phyloP scores from a whole-genome alignment of 352 stramenopile species.

The Pseudoperonospora humuli region DNA sequence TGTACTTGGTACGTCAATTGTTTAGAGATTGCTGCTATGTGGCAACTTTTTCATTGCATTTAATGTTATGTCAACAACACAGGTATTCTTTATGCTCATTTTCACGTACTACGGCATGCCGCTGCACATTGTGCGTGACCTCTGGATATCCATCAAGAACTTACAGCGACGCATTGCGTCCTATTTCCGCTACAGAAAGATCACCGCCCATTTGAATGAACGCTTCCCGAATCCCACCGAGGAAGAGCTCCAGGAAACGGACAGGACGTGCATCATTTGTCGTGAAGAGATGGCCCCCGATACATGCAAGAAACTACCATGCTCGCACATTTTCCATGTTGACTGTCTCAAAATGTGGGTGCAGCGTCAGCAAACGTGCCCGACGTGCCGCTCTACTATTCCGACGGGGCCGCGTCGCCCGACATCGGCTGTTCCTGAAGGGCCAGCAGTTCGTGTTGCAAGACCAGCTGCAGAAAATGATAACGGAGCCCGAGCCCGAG shows the following conservation, averaged over 20 bases:
- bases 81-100: conserved; percentile 96
- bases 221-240: conserved; percentile 91
- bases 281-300: conserved; percentile 88
- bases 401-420: conserved; percentile 50
- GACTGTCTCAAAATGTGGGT: conserved; percentile 98
- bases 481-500: conserved; percentile 7
- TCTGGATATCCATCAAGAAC: conserved; percentile 91
- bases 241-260: conserved; percentile 91
- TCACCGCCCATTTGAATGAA: conserved; percentile 94
- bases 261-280: conserved; percentile 95
- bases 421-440: conserved; percentile 23
- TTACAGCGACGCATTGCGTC: conserved; percentile 74
- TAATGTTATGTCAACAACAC: no score
- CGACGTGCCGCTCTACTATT: conserved; percentile 95
- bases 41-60: no score
- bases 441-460: conserved; percentile 14
- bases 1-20: conserved; percentile 82
- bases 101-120: conserved; percentile 97
- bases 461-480: conserved; percentile 18
- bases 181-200: conserved; percentile 90
- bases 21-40: no score
- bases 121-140: conserved; percentile 95
- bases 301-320: conserved; percentile 94
- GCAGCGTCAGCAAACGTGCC: conserved; percentile 96
- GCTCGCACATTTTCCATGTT: conserved; percentile 96